These are phyloP conservation scores for Tricladium varicosporioides DNA, from an alignment of 2,329 filamentous ascomycete genomes.

Conservation along the genomic window DNA sequence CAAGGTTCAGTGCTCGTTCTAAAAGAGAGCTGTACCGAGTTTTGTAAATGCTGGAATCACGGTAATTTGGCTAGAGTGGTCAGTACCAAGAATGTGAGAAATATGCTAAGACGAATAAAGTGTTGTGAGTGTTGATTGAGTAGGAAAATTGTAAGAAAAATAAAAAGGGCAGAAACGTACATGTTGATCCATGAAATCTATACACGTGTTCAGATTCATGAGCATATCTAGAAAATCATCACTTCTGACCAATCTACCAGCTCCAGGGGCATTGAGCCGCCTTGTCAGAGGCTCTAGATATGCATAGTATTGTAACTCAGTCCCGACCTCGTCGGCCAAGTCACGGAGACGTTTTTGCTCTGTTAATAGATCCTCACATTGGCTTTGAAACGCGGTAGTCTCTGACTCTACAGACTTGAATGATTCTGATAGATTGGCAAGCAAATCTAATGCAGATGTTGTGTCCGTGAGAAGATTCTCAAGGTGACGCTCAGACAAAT, in stretches of 20 bases:
- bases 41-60: conserved; percentile 83
- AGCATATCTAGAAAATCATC: conserved; percentile 87
- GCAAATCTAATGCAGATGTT: conserved; percentile 68
- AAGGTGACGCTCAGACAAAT: conserved; percentile 78
- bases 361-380: conserved; percentile 82
- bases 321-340: conserved; percentile 80
- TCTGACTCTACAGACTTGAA: conserved; percentile 87
- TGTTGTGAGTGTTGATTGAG: background rate
- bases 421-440: conserved; percentile 77
- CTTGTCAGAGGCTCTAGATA: conserved; percentile 90
- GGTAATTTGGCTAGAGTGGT: conserved; percentile 65
- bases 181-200: conserved; percentile 88
- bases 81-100: conserved; percentile 2
- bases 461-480: conserved; percentile 77
- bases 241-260: conserved; percentile 79
- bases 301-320: conserved; percentile 90
- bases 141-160: background rate
- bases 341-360: conserved; percentile 78
- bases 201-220: conserved; percentile 80
- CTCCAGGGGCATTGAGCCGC: conserved; percentile 86
- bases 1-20: conserved; percentile 60
- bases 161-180: conserved; percentile 45
- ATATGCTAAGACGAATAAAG: background rate
- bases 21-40: conserved; percentile 84
- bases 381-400: conserved; percentile 87